Evolutionary conservation across 2,329 filamentous ascomycete species (phyloP).

Genomic region (Whalleya microplaca): DNA sequence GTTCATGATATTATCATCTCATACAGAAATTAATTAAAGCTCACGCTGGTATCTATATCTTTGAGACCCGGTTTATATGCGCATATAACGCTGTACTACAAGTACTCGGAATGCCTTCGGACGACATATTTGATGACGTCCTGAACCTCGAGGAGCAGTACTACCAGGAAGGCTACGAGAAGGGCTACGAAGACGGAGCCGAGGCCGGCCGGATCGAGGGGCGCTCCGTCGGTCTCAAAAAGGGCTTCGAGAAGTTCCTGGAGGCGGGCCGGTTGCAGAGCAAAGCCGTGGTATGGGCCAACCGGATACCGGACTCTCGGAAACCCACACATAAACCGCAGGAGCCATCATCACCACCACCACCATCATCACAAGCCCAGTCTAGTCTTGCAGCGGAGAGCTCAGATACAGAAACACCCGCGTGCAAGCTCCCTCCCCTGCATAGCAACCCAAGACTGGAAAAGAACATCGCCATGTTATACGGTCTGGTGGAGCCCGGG

Average conservation of each 20-base stretch:
- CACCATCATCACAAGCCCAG: not conserved
- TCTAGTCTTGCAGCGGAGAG: conserved; percentile 6
- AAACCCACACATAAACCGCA: not conserved
- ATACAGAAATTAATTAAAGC: no score
- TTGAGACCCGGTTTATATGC: not conserved
- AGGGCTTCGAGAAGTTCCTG: conserved; percentile 90
- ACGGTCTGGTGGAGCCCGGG: conserved; percentile 77
- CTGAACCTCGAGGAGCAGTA: conserved; percentile 69
- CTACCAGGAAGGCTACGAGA: conserved; percentile 79
- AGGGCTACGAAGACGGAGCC: conserved; percentile 76
- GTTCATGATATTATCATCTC: no score
- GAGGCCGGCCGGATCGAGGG: conserved; percentile 84
- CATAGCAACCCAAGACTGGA: conserved; percentile 66
- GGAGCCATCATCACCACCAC: conserved; percentile 2
- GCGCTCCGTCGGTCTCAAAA: conserved; percentile 85
- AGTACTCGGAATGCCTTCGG: conserved; percentile 31
- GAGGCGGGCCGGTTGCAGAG: conserved; percentile 80
- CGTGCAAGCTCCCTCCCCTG: conserved; percentile 42
- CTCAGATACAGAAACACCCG: not conserved
- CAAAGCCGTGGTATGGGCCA: conserved; percentile 81
- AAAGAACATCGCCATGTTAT: conserved; percentile 76
- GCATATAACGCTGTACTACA: not conserved
- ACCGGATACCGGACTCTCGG: conserved; percentile 56
- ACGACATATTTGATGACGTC: conserved; percentile 60
- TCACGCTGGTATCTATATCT: no score